These are phyloP conservation scores for Chaetomiaceae sp. DNA, from an alignment of 2,329 filamentous ascomycete genomes.

Conservation along the genomic window DNA sequence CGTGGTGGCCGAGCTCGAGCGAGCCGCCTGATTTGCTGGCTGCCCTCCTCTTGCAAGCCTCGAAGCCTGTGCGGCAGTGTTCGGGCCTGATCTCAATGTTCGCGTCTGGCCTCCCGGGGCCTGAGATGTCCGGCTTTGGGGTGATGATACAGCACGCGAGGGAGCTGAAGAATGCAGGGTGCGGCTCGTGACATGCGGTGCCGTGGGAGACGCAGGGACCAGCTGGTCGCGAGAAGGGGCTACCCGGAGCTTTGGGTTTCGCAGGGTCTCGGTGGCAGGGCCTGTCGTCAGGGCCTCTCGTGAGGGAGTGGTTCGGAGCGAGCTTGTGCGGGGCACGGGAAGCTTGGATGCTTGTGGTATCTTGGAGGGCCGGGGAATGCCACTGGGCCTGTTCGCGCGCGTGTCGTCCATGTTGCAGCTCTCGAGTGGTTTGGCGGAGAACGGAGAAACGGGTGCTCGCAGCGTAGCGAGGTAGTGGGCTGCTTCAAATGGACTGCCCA, in stretches of 20 bases:
- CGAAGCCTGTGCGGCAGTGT: conserved; percentile 2
- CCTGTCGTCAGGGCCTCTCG: conserved; percentile 18
- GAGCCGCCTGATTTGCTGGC: background rate
- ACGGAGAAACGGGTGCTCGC: no score
- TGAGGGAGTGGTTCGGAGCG: conserved; percentile 23
- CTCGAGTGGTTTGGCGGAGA: background rate
- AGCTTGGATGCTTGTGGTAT: conserved; percentile 26
- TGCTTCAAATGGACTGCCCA: no score
- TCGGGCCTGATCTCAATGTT: conserved; percentile 8
- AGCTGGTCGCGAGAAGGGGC: conserved; percentile 40
- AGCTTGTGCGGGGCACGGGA: conserved; percentile 23
- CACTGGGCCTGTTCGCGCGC: conserved; percentile 21
- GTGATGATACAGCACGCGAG: conserved; percentile 21
- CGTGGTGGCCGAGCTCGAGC: conserved; percentile 16
- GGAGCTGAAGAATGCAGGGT: conserved; percentile 16
- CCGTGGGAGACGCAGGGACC: conserved; percentile 22
- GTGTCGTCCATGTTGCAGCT: conserved; percentile 21
- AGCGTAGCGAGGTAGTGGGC: no score
- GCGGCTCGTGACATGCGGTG: conserved; percentile 1
- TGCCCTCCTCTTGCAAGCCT: conserved; percentile 7
- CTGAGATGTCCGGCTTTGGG: conserved; percentile 17
- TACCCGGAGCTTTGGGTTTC: conserved; percentile 39
- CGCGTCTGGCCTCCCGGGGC: conserved; percentile 5
- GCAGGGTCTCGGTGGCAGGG: conserved; percentile 23
- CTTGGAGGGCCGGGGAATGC: conserved; percentile 26